Percentiles rank a stretch among this genome's conserved stretches.
These are phyloP conservation scores for Puccinia novopanici DNA, from an alignment of 1,284 basidiomycete genomes.

Conservation along the genomic window DNA sequence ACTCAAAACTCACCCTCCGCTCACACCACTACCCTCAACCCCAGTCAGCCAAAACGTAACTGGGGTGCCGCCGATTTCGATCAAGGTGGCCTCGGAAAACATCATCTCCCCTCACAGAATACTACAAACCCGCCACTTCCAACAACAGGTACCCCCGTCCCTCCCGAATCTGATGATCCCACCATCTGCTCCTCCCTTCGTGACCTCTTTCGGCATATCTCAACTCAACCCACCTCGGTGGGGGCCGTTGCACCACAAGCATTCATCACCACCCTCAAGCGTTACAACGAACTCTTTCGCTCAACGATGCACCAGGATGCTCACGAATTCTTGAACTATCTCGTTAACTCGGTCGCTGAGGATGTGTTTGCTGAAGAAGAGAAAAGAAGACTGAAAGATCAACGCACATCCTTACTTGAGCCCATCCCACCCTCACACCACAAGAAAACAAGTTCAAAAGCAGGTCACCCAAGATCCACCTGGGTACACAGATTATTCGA, in stretches of 20 bases:
- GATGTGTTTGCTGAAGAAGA: conserved; percentile 65
- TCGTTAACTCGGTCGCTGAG: conserved; percentile 89
- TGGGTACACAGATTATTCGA: conserved; percentile 91
- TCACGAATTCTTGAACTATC: conserved; percentile 85
- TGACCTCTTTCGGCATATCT: conserved; percentile 82
- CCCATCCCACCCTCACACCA: conserved; percentile 44
- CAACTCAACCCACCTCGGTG: conserved; percentile 62
- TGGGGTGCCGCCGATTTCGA: conserved; percentile 49
- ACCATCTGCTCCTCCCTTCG: conserved; percentile 85
- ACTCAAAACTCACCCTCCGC: background rate
- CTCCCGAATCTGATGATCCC: conserved; percentile 58
- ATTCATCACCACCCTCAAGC: conserved; percentile 85
- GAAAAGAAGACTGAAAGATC: conserved; percentile 6
- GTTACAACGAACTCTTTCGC: conserved; percentile 81
- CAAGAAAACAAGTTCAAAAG: conserved; percentile 58
- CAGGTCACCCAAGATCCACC: conserved; percentile 65
- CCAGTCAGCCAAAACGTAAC: conserved; percentile 26
- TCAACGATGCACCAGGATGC: conserved; percentile 70
- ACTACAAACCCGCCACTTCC: background rate
- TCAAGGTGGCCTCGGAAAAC: conserved; percentile 37
- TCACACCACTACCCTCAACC: background rate
- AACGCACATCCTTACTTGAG: conserved; percentile 37
- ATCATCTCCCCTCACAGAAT: background rate
- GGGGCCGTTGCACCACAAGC: conserved; percentile 82
- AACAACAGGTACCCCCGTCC: background rate